Evolutionary conservation across 2,329 filamentous ascomycete genomes (phyloP).

Genomic region (Huntiella moniliformis): DNA sequence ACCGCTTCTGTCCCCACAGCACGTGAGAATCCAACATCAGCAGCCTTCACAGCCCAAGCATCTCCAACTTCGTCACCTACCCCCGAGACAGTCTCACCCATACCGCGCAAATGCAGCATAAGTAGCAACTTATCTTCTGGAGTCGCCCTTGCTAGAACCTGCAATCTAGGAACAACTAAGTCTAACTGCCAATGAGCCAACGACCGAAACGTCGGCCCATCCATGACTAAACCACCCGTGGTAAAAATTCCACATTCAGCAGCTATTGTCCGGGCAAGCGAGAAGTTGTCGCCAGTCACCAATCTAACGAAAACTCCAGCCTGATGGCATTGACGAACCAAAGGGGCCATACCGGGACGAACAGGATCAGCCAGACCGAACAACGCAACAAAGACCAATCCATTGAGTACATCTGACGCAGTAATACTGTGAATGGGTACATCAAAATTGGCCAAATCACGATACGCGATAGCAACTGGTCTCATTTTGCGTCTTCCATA

Average conservation of each 20-base stretch:
- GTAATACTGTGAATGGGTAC: slow-evolving; percentile 21
- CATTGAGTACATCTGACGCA: slow-evolving; percentile 12
- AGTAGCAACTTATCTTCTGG: slow-evolving; percentile 51
- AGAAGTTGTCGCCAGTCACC: slow-evolving; percentile 32
- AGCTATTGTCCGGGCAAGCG: slow-evolving; percentile 27
- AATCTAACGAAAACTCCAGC: slow-evolving; percentile 50
- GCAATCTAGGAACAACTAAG: slow-evolving; percentile 39
- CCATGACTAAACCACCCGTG: slow-evolving; percentile 39
- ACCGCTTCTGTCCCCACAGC: slow-evolving; percentile 46
- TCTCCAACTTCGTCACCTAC: slow-evolving; percentile 51
- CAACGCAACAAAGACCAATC: slow-evolving; percentile 24
- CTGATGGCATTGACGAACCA: slow-evolving; percentile 41
- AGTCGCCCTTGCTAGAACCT: slow-evolving; percentile 49
- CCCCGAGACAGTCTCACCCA: slow-evolving; percentile 48
- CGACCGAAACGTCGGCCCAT: slow-evolving; percentile 36
- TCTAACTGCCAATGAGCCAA: slow-evolving; percentile 28
- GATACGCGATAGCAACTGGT: slow-evolving; percentile 46
- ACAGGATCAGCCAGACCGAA: slow-evolving; percentile 53
- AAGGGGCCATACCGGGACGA: slow-evolving; percentile 39
- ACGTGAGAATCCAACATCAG: slow-evolving; percentile 51
- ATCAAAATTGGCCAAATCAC: slow-evolving; percentile 35
- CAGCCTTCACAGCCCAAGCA: slow-evolving; percentile 44
- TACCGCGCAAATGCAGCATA: slow-evolving; percentile 42
- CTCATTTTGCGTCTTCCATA: slow-evolving; percentile 51
- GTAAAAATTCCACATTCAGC: slow-evolving; percentile 38